phyloP scores from a whole-genome alignment of 2,329 filamentous ascomycete genomes.

The Diaporthe eres region DNA sequence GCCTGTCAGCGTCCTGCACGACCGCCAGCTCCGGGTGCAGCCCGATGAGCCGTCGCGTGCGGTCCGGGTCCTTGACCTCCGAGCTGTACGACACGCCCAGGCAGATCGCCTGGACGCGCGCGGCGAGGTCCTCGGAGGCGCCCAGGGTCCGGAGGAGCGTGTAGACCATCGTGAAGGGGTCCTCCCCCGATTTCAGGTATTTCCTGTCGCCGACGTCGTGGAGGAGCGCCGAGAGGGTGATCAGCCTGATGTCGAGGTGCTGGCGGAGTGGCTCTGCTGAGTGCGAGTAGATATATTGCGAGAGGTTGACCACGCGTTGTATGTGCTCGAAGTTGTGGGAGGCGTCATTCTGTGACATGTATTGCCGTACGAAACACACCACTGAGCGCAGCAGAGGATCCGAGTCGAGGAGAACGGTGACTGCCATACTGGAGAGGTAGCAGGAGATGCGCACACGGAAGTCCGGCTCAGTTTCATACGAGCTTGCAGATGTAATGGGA shows the following conservation, averaged over 20 bases:
- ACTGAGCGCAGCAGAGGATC: slow-evolving; percentile 68
- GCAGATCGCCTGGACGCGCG: slow-evolving; percentile 79
- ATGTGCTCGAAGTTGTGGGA: slow-evolving; percentile 93
- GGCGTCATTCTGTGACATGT: slow-evolving; percentile 84
- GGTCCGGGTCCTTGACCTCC: slow-evolving; percentile 76
- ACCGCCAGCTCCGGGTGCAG: slow-evolving; percentile 82
- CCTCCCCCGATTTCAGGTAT: slow-evolving; percentile 74
- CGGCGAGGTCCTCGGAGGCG: slow-evolving; percentile 70
- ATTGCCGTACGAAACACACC: slow-evolving; percentile 75
- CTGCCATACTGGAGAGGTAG: slow-evolving; percentile 35
- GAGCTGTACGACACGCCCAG: slow-evolving; percentile 83
- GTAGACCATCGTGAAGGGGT: slow-evolving; percentile 68
- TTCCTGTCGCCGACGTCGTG: slow-evolving; percentile 93
- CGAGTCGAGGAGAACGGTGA: slow-evolving; percentile 50
- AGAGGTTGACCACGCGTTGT: slow-evolving; percentile 81
- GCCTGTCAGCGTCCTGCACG: slow-evolving; percentile 91
- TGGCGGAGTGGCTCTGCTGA: slow-evolving; percentile 38
- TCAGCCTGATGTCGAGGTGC: slow-evolving; percentile 63
- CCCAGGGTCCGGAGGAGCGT: slow-evolving; percentile 70
- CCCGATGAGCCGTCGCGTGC: slow-evolving; percentile 73
- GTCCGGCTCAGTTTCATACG: background rate
- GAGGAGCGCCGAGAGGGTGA: slow-evolving; percentile 81
- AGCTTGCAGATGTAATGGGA: background rate
- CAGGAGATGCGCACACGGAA: background rate
- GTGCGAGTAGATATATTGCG: slow-evolving; percentile 71